Conservation (phyloP, 202 grass and related monocot species). For the Panicum hallii region DNA sequence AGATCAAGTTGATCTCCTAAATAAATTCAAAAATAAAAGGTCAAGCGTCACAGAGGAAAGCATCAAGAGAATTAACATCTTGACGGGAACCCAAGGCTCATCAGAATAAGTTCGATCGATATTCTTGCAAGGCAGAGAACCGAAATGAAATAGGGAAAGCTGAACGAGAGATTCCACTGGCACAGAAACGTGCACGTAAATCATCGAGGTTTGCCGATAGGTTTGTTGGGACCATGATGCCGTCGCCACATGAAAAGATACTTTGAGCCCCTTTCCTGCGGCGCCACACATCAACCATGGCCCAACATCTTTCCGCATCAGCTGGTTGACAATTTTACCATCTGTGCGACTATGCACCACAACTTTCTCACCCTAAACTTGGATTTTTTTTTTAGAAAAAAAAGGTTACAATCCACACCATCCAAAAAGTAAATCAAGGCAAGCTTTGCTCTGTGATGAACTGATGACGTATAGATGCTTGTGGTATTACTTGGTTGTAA, state of each 20-base stretch:
- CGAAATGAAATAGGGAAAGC: neutral
- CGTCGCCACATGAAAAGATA: constrained; percentile 30
- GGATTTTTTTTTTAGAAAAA: neutral
- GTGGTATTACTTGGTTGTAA: neutral
- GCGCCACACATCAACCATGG: constrained; percentile 25
- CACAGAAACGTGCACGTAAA: constrained; percentile 45
- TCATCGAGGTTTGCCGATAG: neutral
- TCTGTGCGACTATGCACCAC: neutral
- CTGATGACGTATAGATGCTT: neutral
- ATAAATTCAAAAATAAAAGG: neutral
- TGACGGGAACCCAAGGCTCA: neutral
- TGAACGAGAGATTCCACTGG: constrained; percentile 21
- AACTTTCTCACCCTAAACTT: constrained; percentile 18
- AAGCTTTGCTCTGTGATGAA: neutral
- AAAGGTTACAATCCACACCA: neutral
- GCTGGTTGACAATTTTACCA: constrained; percentile 16
- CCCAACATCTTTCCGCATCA: neutral
- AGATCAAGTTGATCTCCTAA: constrained; percentile 29
- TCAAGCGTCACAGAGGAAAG: neutral
- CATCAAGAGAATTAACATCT: constrained; percentile 4
- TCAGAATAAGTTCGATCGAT: neutral
- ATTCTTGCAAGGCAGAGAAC: constrained; percentile 6
- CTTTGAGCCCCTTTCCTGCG: neutral
- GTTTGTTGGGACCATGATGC: constrained; percentile 39
- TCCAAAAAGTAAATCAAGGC: neutral